phyloP scores from a whole-genome alignment of 768 basidiomycete species.

The Tricholoma terreum region DNA sequence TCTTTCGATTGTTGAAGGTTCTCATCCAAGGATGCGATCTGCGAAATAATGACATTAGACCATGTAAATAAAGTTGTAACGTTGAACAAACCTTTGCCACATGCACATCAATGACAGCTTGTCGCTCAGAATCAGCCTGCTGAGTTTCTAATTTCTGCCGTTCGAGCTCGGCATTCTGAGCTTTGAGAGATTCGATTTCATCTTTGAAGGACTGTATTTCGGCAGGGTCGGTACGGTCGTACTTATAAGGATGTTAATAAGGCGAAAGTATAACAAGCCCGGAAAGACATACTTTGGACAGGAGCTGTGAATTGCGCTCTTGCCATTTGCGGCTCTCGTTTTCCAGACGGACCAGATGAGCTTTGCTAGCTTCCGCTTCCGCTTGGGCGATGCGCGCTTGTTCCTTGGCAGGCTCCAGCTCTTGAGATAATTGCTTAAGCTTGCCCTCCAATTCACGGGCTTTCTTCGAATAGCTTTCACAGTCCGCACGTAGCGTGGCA shows the following conservation, averaged over 20 bases:
- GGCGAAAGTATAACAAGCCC: not conserved
- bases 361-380: conserved; percentile 68
- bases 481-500: conserved; percentile 75
- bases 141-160: conserved; percentile 17
- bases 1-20: conserved; percentile 37
- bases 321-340: conserved; percentile 82
- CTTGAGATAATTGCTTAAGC: conserved; percentile 51
- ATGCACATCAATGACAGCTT: conserved; percentile 25
- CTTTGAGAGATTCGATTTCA: conserved; percentile 56
- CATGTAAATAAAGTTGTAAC: not conserved
- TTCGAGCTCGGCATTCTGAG: conserved; percentile 35
- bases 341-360: conserved; percentile 67
- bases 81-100: conserved; percentile 27
- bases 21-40: conserved; percentile 45
- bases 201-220: conserved; percentile 79
- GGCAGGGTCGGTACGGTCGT: conserved; percentile 85
- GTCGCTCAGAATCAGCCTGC: conserved; percentile 25
- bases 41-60: not conserved
- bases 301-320: conserved; percentile 74
- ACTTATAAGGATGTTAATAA: conserved; percentile 39
- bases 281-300: conserved; percentile 60
- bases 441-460: conserved; percentile 64
- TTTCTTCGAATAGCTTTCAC: conserved; percentile 66
- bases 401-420: conserved; percentile 76
- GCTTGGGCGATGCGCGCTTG: conserved; percentile 63